Percentiles rank a stretch among this genome's conserved stretches.
These are phyloP conservation scores for Wickerhamiella azymoides DNA, from an alignment of 805 yeast species.

Conservation along the genomic window DNA sequence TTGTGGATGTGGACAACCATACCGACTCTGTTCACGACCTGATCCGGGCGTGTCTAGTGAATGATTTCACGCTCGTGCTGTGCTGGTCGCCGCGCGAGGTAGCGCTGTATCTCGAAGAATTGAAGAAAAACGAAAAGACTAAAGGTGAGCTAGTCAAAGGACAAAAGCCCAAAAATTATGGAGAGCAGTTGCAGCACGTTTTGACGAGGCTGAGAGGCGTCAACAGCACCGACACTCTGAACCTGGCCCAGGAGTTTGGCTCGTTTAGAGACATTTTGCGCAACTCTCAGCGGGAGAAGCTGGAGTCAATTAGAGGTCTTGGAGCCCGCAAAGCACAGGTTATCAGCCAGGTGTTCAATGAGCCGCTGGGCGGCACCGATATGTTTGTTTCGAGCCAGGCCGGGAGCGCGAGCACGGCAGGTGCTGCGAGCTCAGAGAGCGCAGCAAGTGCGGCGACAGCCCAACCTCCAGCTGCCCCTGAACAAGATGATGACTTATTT, in stretches of 20 bases:
- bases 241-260: slow-evolving; percentile 24
- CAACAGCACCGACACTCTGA: slow-evolving; percentile 27
- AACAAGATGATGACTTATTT: not conserved
- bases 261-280: slow-evolving; percentile 21
- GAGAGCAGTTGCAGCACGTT: slow-evolving; percentile 24
- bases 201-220: slow-evolving; percentile 26
- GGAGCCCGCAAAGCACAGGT: slow-evolving; percentile 3
- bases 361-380: slow-evolving; percentile 1
- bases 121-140: slow-evolving; percentile 22
- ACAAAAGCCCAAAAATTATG: slow-evolving; percentile 20
- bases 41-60: slow-evolving; percentile 22
- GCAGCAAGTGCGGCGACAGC: no score
- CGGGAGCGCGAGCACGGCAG: not conserved
- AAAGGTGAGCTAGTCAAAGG: slow-evolving; percentile 25
- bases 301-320: not conserved
- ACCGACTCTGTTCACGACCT: slow-evolving; percentile 24
- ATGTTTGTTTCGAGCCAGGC: not conserved
- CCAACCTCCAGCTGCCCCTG: no score
- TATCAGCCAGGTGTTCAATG: not conserved
- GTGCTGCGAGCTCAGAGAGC: no score
- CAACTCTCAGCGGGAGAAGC: slow-evolving; percentile 11
- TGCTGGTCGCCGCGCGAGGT: slow-evolving; percentile 29
- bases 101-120: slow-evolving; percentile 25
- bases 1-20: slow-evolving; percentile 29
- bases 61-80: slow-evolving; percentile 24